A percentile compares a stretch with the other conserved stretches of the same genome.
Conservation (phyloP, 352 stramenopile species). For the Ophiocytium majus region DNA sequence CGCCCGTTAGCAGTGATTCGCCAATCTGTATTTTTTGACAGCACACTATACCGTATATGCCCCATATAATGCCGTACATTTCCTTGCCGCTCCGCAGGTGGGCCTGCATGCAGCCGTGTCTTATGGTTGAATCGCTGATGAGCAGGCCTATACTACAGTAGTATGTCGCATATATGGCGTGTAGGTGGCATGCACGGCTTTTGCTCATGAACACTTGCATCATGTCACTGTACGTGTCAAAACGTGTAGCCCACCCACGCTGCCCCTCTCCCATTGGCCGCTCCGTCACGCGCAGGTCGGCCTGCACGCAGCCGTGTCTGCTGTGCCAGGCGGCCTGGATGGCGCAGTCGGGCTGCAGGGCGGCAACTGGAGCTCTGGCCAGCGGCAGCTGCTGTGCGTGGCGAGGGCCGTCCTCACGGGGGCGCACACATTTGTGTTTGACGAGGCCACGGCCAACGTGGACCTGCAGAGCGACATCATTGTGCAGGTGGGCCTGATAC, state of each 20-base stretch:
- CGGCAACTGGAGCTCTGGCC: constrained; percentile 86
- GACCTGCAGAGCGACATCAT: constrained; percentile 34
- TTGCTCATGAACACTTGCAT: neutral
- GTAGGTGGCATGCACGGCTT: neutral
- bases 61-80: too few relatives aligned
- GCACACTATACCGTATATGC: too few relatives aligned
- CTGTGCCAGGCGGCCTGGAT: constrained; percentile 64
- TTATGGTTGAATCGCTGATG: too few relatives aligned
- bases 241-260: too few relatives aligned
- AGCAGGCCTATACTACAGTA: too few relatives aligned
- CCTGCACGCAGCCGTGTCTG: constrained; percentile 10
- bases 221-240: neutral
- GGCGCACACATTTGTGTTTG: constrained; percentile 92
- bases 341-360: constrained; percentile 79
- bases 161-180: too few relatives aligned
- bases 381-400: constrained; percentile 91
- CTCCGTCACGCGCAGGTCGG: too few relatives aligned
- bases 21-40: too few relatives aligned
- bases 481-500: neutral
- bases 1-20: too few relatives aligned
- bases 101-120: too few relatives aligned
- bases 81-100: too few relatives aligned
- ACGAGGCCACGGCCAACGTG: constrained; percentile 84
- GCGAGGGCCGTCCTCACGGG: constrained; percentile 82
- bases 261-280: too few relatives aligned